These are phyloP conservation scores for Hortiboletus flavorubellus DNA, from an alignment of 768 basidiomycete genomes.

Conservation along the genomic window DNA sequence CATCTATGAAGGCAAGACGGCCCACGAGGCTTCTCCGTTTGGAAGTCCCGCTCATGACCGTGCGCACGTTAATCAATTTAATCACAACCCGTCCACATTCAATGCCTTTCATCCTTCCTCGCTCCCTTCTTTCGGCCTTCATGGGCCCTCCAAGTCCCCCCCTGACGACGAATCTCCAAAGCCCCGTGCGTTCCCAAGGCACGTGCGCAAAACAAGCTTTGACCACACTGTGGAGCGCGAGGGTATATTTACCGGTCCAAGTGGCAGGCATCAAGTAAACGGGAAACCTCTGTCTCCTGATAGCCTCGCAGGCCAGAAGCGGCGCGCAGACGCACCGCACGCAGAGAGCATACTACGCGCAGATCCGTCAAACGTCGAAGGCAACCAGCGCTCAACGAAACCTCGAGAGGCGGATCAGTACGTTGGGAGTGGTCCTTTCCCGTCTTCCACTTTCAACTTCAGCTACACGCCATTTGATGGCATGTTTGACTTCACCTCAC, in stretches of 20 bases:
- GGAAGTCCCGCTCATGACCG: conserved; percentile 34
- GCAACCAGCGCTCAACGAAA: conserved; percentile 27
- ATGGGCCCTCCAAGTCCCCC: conserved; percentile 45
- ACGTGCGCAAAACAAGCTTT: conserved; percentile 92
- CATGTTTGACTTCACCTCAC: conserved; percentile 50
- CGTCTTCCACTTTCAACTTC: conserved; percentile 69
- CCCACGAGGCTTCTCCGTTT: conserved; percentile 35
- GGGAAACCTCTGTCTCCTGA: conserved; percentile 69
- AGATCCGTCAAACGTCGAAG: conserved; percentile 62
- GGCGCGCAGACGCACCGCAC: conserved; percentile 79
- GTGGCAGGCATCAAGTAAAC: conserved; percentile 78
- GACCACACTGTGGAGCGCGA: conserved; percentile 85
- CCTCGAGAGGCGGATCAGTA: conserved; percentile 40
- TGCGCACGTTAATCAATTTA: conserved; percentile 32
- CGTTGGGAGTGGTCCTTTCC: conserved; percentile 51
- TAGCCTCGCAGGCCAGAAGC: conserved; percentile 66
- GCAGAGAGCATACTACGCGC: conserved; percentile 75
- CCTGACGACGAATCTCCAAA: conserved; percentile 34
- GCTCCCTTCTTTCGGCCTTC: conserved; percentile 66
- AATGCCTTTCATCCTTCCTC: conserved; percentile 64
- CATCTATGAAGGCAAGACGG: conserved; percentile 44
- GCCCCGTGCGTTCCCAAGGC: conserved; percentile 67
- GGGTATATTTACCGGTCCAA: conserved; percentile 52
- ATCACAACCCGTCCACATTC: conserved; percentile 39
- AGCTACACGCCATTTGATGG: conserved; percentile 64